Percentiles rank a stretch among this genome's conserved stretches.
These are phyloP conservation scores for Lachancea kluyveri DNA, from an alignment of 805 yeast species.

Conservation along the genomic window DNA sequence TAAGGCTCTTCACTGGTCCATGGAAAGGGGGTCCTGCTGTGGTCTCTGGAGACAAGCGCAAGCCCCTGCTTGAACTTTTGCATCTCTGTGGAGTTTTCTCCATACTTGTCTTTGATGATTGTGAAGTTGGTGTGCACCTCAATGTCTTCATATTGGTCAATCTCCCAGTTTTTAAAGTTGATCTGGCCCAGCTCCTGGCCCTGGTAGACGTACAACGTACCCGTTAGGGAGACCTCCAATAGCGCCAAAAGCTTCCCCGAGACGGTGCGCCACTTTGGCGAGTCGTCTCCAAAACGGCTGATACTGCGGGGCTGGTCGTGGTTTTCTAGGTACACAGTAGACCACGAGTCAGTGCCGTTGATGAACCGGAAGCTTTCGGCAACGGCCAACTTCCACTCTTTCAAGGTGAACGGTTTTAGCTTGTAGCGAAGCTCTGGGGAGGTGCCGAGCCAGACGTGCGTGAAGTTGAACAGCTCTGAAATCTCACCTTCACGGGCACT, in stretches of 20 bases:
- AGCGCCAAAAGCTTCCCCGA: slow-evolving; percentile 45
- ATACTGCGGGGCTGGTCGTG: slow-evolving; percentile 53
- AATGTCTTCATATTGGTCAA: slow-evolving; percentile 45
- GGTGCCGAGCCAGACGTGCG: slow-evolving; percentile 33
- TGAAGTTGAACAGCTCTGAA: slow-evolving; percentile 36
- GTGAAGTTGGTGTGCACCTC: slow-evolving; percentile 38
- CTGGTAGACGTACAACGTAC: slow-evolving; percentile 50
- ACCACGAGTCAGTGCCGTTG: slow-evolving; percentile 50
- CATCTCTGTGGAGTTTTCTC: slow-evolving; percentile 15
- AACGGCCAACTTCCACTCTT: slow-evolving; percentile 38
- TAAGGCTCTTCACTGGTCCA: slow-evolving; percentile 35
- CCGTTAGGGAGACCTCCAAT: slow-evolving; percentile 41
- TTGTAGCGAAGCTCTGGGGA: slow-evolving; percentile 30
- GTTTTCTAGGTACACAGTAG: slow-evolving; percentile 49
- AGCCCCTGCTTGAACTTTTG: slow-evolving; percentile 30
- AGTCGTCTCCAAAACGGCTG: slow-evolving; percentile 43
- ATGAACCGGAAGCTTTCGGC: slow-evolving; percentile 32
- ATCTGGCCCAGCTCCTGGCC: slow-evolving; percentile 57
- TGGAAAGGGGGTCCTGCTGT: slow-evolving; percentile 48
- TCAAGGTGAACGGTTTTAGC: slow-evolving; percentile 26
- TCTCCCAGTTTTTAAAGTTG: slow-evolving; percentile 40
- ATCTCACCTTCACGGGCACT: slow-evolving; percentile 33
- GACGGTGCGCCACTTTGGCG: slow-evolving; percentile 25
- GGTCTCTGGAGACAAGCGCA: slow-evolving; percentile 39
- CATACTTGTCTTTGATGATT: slow-evolving; percentile 22